Evolutionary conservation across 495 filamentous ascomycete species (phyloP).

Genomic region (Penicillium simplicissimum): DNA sequence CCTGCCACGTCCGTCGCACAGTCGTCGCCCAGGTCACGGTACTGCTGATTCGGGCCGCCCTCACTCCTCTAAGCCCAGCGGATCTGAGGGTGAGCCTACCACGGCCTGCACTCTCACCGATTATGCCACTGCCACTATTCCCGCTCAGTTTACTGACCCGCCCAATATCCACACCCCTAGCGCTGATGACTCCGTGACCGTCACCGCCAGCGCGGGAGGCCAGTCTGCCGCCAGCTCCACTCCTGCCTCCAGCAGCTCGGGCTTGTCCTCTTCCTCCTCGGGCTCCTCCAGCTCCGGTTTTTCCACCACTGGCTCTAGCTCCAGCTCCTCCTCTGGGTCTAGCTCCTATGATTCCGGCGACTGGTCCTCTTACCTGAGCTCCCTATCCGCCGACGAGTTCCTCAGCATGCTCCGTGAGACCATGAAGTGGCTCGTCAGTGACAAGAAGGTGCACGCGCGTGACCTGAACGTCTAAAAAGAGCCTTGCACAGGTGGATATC

Average conservation of each 20-base stretch:
- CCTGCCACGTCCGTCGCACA: constrained; percentile 23
- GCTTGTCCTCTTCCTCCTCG: constrained; percentile 6
- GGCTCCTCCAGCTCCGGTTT: constrained; percentile 7
- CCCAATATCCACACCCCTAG: constrained; percentile 25
- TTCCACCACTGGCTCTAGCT: constrained; percentile 11
- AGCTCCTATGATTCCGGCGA: constrained; percentile 25
- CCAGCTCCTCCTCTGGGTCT: constrained; percentile 12
- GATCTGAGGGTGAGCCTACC: neutral
- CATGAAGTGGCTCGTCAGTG: constrained; percentile 39
- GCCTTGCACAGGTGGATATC: constrained; percentile 6
- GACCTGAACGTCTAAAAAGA: constrained; percentile 29
- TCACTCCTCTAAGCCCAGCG: constrained; percentile 14
- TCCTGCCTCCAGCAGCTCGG: constrained; percentile 10
- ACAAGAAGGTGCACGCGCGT: constrained; percentile 40
- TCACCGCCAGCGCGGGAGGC: constrained; percentile 24
- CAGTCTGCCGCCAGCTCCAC: constrained; percentile 25
- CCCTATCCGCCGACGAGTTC: constrained; percentile 40
- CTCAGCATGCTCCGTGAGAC: constrained; percentile 36
- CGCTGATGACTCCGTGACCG: constrained; percentile 17
- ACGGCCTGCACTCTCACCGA: constrained; percentile 14
- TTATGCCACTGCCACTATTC: constrained; percentile 17
- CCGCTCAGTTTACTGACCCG: constrained; percentile 28
- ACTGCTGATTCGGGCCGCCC: constrained; percentile 7
- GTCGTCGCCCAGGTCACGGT: constrained; percentile 11
- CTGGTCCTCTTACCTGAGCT: constrained; percentile 38